These are phyloP conservation scores for Pholiota molesta DNA, from an alignment of 768 basidiomycete species.

Conservation along the genomic window DNA sequence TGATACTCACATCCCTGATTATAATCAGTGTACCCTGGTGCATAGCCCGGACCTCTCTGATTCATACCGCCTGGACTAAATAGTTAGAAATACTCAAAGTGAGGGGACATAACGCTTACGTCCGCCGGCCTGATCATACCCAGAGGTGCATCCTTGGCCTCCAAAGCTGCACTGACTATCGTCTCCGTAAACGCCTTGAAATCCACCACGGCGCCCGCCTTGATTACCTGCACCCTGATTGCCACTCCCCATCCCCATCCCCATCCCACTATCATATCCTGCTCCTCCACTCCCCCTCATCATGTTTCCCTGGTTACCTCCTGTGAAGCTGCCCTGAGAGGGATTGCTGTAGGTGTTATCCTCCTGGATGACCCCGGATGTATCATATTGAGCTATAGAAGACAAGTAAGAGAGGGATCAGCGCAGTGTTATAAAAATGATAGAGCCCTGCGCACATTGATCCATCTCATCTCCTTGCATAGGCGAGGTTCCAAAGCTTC, in stretches of 20 bases:
- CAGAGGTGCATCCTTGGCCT: not conserved
- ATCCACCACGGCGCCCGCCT: too few species aligned
- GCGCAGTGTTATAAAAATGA: too few species aligned
- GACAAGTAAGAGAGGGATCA: too few species aligned
- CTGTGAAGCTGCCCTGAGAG: not conserved
- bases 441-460: too few species aligned
- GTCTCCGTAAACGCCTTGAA: not conserved
- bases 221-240: too few species aligned
- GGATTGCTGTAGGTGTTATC: not conserved
- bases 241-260: not conserved
- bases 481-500: not conserved
- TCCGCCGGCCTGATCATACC: not conserved
- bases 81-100: too few species aligned
- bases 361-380: not conserved
- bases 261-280: not conserved
- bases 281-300: too few species aligned
- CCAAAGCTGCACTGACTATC: not conserved
- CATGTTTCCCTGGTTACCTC: not conserved
- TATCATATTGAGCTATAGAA: not conserved
- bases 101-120: not conserved
- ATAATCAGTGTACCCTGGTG: not conserved
- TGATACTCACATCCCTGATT: not conserved
- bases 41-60: not conserved
- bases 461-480: too few species aligned
- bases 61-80: not conserved